Percentiles rank a stretch among this genome's conserved stretches.
These are phyloP conservation scores for Fraxinus excelsior DNA, from an alignment of 257 asterid species.

Conservation along the genomic window DNA sequence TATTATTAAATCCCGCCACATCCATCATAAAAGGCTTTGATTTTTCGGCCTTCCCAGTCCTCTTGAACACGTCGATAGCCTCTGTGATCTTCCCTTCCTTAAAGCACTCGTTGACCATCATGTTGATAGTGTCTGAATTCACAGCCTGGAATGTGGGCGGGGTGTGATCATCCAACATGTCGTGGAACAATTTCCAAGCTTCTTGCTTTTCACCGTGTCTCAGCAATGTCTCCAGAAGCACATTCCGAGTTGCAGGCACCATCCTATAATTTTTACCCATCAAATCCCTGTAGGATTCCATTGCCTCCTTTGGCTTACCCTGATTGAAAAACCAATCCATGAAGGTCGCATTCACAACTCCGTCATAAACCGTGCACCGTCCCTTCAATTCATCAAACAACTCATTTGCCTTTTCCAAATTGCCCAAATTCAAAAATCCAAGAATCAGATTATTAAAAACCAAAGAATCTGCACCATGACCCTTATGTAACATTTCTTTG, in stretches of 20 bases:
- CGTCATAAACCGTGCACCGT: slow-evolving; percentile 80
- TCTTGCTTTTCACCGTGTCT: slow-evolving; percentile 73
- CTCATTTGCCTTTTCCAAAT: slow-evolving; percentile 76
- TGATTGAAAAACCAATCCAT: slow-evolving; percentile 91
- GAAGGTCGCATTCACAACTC: slow-evolving; percentile 80
- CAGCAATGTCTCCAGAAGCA: slow-evolving; percentile 67
- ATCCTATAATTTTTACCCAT: slow-evolving; percentile 57
- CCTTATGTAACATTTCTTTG: slow-evolving; percentile 80
- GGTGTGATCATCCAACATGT: slow-evolving; percentile 89
- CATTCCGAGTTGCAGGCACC: slow-evolving; percentile 82
- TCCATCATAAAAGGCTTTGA: slow-evolving; percentile 89
- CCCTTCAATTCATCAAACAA: slow-evolving; percentile 80
- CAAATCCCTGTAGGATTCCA: slow-evolving; percentile 78
- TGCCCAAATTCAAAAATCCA: slow-evolving; percentile 67
- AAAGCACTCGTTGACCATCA: slow-evolving; percentile 77
- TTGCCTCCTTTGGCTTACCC: slow-evolving; percentile 76
- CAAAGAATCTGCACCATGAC: slow-evolving; percentile 89
- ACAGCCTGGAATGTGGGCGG: slow-evolving; percentile 89
- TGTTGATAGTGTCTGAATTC: slow-evolving; percentile 74
- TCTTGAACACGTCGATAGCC: slow-evolving; percentile 78
- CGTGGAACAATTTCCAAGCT: slow-evolving; percentile 75
- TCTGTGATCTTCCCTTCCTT: slow-evolving; percentile 68
- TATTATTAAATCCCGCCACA: slow-evolving; percentile 75
- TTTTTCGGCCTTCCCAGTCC: slow-evolving; percentile 68
- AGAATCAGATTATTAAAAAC: slow-evolving; percentile 80